phyloP scores from a whole-genome alignment of 2,329 filamentous ascomycete species.

The Ceratocystis diversiconidia region DNA sequence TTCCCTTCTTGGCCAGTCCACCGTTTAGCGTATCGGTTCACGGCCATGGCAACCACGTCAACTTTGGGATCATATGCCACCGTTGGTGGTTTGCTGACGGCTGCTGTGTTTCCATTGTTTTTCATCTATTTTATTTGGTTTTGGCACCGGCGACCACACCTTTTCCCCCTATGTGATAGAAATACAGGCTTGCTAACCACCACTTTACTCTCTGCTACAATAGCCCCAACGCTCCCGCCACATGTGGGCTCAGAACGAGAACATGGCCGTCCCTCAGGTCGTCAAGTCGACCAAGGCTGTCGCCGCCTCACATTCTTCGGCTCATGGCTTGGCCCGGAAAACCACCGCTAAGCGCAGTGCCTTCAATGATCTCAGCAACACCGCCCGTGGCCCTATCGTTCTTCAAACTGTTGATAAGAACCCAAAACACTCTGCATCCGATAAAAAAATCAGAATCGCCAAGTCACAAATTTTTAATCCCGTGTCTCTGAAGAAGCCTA shows the following conservation, averaged over 20 bases:
- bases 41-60: not conserved
- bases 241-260: constrained; percentile 53
- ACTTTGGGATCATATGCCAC: not conserved
- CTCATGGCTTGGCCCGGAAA: constrained; percentile 43
- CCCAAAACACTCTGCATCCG: constrained; percentile 22
- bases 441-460: constrained; percentile 25
- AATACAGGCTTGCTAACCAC: not conserved
- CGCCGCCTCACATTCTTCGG: constrained; percentile 22
- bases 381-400: constrained; percentile 25
- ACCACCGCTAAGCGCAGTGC: constrained; percentile 59
- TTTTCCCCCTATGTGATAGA: not conserved
- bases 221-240: constrained; percentile 31
- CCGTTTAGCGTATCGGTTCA: constrained; percentile 3
- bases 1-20: constrained; percentile 14
- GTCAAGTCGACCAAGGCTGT: constrained; percentile 27
- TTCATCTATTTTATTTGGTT: not conserved
- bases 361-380: constrained; percentile 74
- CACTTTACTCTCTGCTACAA: constrained; percentile 6
- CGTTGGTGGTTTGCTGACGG: not conserved
- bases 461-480: constrained; percentile 18
- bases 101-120: not conserved
- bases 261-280: constrained; percentile 44
- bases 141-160: not conserved
- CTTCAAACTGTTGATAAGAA: constrained; percentile 25
- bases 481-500: constrained; percentile 11